Percentiles rank a stretch among this genome's conserved stretches.
Evolutionary conservation across 805 yeast genomes (phyloP).

Genomic region (Phaffomyces thermotolerans): DNA sequence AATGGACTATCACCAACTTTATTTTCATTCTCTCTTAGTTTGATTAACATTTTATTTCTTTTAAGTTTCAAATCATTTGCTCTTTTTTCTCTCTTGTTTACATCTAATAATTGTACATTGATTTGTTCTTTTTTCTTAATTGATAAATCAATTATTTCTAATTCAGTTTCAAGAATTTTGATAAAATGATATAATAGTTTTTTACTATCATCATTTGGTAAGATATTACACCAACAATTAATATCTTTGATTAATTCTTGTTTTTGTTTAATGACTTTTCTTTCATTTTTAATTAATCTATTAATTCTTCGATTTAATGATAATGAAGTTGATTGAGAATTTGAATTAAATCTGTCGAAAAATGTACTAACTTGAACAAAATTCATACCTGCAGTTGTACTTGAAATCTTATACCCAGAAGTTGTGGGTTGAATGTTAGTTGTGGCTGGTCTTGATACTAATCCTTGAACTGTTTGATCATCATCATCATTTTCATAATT

Average conservation of each 20-base stretch:
- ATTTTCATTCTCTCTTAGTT: conserved; percentile 36
- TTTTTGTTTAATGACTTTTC: conserved; percentile 30
- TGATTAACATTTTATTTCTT: conserved; percentile 32
- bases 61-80: conserved; percentile 31
- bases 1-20: conserved; percentile 40
- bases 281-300: conserved; percentile 34
- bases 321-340: conserved; percentile 20
- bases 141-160: conserved; percentile 28
- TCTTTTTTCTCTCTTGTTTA: conserved; percentile 44
- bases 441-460: conserved; percentile 15
- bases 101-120: conserved; percentile 36
- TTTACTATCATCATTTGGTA: conserved; percentile 34
- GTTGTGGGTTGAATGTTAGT: neutral
- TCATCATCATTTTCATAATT: conserved; percentile 14
- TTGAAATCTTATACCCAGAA: neutral
- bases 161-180: conserved; percentile 32
- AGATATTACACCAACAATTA: conserved; percentile 32
- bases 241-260: conserved; percentile 35
- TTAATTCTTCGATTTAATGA: conserved; percentile 28
- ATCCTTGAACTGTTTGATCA: conserved; percentile 9
- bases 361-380: conserved; percentile 20
- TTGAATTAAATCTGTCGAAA: conserved; percentile 18
- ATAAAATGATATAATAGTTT: conserved; percentile 34
- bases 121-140: conserved; percentile 38
- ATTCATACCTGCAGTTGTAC: conserved; percentile 3